Conservation (phyloP, 2,329 filamentous ascomycete species). For the Alternaria burnsii region DNA sequence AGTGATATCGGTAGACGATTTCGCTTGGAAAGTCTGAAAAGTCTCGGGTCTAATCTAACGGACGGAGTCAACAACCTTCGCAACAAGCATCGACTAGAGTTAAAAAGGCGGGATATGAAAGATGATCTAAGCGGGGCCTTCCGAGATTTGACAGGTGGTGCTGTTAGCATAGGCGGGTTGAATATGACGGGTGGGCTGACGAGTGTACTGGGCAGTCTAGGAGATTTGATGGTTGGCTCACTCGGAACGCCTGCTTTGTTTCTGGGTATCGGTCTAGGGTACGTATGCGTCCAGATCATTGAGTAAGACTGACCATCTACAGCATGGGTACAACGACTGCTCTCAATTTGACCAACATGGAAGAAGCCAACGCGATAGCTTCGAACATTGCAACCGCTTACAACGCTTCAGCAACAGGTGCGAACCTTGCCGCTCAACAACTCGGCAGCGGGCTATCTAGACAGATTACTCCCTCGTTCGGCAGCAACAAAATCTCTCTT, state of each 20-base stretch:
- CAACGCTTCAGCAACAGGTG: constrained; percentile 32
- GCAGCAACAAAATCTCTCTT: constrained; percentile 11
- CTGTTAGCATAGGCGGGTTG: constrained; percentile 7
- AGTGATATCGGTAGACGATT: constrained; percentile 27
- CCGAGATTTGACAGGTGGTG: constrained; percentile 9
- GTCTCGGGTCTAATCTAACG: constrained; percentile 28
- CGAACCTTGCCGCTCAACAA: constrained; percentile 38
- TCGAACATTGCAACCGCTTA: constrained; percentile 28
- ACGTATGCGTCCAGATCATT: neutral
- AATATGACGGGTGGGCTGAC: constrained; percentile 26
- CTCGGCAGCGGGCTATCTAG: constrained; percentile 35
- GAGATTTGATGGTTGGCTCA: constrained; percentile 20
- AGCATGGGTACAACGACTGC: constrained; percentile 40
- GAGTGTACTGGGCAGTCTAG: constrained; percentile 22
- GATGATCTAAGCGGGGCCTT: constrained; percentile 22
- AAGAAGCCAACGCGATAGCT: constrained; percentile 27
- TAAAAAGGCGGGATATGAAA: constrained; percentile 17
- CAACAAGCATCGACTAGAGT: neutral
- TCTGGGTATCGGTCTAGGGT: constrained; percentile 43
- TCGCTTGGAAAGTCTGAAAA: constrained; percentile 19
- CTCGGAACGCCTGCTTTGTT: constrained; percentile 40
- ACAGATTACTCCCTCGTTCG: constrained; percentile 29
- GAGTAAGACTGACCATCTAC: constrained; percentile 12
- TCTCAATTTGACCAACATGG: constrained; percentile 34
- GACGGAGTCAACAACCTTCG: constrained; percentile 24